Conservation (phyloP, 352 stramenopile genomes). For the Saprolegnia diclina region DNA sequence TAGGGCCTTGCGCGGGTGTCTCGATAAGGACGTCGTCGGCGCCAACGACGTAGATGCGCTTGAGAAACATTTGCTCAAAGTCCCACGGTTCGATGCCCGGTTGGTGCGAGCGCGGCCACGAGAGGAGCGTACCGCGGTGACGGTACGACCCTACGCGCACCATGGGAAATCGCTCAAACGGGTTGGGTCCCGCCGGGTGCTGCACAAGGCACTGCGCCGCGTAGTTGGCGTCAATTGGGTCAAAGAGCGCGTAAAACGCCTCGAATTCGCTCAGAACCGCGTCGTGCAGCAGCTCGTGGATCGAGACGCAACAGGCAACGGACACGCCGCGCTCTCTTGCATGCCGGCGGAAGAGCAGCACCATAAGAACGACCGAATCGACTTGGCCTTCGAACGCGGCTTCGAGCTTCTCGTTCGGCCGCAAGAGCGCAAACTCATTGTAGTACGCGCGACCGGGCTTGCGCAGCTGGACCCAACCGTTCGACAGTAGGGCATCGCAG, state of each 20-base stretch:
- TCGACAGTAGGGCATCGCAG: not conserved
- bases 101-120: not conserved
- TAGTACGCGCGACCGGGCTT: conserved; percentile 1
- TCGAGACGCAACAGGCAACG: not conserved
- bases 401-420: not conserved
- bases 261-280: not conserved
- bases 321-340: not conserved
- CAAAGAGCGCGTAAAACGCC: not conserved
- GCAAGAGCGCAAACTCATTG: not conserved
- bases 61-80: conserved; percentile 2
- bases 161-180: not conserved
- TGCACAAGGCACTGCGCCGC: not conserved
- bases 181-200: not conserved
- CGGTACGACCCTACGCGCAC: not conserved
- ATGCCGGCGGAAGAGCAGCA: not conserved
- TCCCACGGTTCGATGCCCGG: not conserved
- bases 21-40: not conserved
- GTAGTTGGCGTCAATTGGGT: not conserved
- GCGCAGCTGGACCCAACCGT: not conserved
- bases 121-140: not conserved
- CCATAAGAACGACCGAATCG: not conserved
- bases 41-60: conserved; percentile 1
- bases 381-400: not conserved
- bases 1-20: not conserved
- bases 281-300: not conserved